Conservation (phyloP, 225 moss, liverwort and hornwort genomes). For the Straminergon stramineum region DNA sequence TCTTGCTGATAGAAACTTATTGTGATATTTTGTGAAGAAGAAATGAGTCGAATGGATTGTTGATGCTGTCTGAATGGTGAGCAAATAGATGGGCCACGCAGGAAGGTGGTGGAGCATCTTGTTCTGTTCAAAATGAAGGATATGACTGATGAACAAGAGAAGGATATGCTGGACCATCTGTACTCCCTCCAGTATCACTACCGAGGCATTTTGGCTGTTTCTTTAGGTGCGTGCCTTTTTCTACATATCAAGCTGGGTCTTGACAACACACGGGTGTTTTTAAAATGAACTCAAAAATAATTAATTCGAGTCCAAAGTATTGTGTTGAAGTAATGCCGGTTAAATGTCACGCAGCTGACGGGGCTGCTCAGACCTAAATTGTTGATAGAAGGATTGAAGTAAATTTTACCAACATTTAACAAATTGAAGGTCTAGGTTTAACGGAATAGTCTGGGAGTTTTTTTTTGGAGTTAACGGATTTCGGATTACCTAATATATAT, state of each 20-base stretch:
- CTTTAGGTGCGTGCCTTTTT: constrained; percentile 8
- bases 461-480: too few relatives aligned
- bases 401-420: background rate
- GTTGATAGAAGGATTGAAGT: background rate
- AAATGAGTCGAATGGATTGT: constrained; percentile 3
- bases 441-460: background rate
- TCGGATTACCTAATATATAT: background rate
- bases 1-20: background rate
- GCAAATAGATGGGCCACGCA: constrained; percentile 47
- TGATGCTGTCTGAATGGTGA: constrained; percentile 42
- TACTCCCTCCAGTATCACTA: constrained; percentile 75
- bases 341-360: background rate
- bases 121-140: constrained; percentile 74
- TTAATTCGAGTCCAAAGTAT: background rate
- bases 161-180: constrained; percentile 90
- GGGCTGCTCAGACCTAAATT: background rate
- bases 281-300: background rate
- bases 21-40: background rate
- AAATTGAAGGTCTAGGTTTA: background rate
- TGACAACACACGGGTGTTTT: background rate
- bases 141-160: constrained; percentile 79
- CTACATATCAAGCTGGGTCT: background rate
- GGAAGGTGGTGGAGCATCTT: constrained; percentile 89
- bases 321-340: background rate
- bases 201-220: constrained; percentile 56